Conservation (phyloP, 148 eudicot species). For the Spergularia marina region DNA sequence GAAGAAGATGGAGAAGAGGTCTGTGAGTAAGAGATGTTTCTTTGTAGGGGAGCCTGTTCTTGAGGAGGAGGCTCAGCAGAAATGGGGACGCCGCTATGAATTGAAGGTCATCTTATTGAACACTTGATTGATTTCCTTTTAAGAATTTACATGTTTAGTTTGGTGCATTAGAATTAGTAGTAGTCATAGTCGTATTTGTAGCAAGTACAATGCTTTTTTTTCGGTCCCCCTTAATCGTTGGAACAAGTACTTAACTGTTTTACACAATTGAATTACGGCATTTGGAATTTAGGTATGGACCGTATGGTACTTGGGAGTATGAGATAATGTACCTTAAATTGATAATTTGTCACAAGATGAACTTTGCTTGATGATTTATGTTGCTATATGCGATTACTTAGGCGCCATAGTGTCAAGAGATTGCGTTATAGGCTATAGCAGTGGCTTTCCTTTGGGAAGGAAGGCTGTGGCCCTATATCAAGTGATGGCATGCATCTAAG, state of each 20-base stretch:
- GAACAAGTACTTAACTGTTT: background rate
- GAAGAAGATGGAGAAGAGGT: conserved; percentile 15
- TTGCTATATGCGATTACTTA: background rate
- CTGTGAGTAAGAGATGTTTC: conserved; percentile 21
- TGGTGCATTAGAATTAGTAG: background rate
- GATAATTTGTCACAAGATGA: background rate
- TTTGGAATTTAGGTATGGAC: too few species aligned
- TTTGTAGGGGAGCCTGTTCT: conserved; percentile 70
- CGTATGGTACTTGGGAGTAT: background rate
- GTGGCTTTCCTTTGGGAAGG: too few species aligned
- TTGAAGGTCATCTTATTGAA: conserved; percentile 56
- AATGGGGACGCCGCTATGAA: conserved; percentile 82
- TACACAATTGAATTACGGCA: background rate
- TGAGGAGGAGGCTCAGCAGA: conserved; percentile 65
- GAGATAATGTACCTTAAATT: background rate
- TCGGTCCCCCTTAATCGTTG: background rate
- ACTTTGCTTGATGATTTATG: background rate
- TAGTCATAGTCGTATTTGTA: background rate
- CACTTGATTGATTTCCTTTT: background rate
- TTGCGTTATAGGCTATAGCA: background rate
- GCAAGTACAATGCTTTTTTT: background rate
- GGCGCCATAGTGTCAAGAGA: background rate
- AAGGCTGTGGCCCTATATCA: background rate
- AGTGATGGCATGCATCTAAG: background rate
- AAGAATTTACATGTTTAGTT: background rate